These are phyloP conservation scores for Eucalyptus brandiana DNA, from an alignment of 345 rosid genomes.

Conservation along the genomic window DNA sequence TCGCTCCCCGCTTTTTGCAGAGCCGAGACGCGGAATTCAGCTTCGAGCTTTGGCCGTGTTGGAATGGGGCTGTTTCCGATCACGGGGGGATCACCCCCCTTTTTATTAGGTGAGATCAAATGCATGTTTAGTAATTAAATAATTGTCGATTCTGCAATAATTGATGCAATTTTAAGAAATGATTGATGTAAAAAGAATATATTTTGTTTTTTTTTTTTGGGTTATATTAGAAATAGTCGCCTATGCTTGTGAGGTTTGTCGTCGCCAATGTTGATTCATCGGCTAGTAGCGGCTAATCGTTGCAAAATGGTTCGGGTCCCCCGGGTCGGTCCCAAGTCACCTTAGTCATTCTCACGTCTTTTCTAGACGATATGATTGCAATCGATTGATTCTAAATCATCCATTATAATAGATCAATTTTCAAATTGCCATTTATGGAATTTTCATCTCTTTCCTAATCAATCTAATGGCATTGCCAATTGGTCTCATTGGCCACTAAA, in stretches of 20 bases:
- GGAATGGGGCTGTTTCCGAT: not conserved
- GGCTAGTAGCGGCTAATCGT: not conserved
- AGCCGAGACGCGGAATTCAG: not conserved
- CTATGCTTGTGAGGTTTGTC: not conserved
- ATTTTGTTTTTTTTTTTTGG: too few species aligned
- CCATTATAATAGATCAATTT: not conserved
- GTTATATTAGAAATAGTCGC: not conserved
- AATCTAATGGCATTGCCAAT: not conserved
- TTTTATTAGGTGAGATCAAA: not conserved
- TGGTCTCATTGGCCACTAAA: not conserved
- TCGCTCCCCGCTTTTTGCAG: not conserved
- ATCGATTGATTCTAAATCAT: not conserved
- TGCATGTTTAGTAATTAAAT: not conserved
- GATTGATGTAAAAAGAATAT: fast-evolving
- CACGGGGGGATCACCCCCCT: not conserved
- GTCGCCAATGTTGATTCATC: not conserved
- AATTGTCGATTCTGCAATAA: not conserved
- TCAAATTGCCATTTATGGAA: not conserved
- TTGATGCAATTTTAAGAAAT: not conserved
- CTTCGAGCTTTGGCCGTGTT: not conserved
- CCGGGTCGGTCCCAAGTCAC: not conserved
- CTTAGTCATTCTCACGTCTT: not conserved
- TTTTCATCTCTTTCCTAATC: not conserved
- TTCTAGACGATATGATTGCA: fast-evolving
- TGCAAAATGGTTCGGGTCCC: not conserved